Evolutionary conservation across 176 grass and related monocot species (phyloP).

Genomic region (Stipa capillata): DNA sequence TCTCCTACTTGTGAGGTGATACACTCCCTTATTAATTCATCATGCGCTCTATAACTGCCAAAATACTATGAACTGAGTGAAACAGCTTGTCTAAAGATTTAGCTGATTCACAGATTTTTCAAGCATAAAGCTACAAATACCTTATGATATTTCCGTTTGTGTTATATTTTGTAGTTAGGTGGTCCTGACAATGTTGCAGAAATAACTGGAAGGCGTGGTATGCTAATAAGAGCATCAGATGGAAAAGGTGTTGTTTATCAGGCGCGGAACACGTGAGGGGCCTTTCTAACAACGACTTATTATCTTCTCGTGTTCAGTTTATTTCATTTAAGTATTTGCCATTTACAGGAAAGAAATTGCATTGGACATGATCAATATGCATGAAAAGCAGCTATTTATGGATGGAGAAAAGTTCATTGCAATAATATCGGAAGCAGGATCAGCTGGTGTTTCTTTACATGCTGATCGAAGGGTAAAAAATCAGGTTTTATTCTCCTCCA

Average conservation of each 20-base stretch:
- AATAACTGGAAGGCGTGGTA: slow-evolving; percentile 87
- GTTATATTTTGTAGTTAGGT: slow-evolving; percentile 55
- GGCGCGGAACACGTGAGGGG: slow-evolving; percentile 59
- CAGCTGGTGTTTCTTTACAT: slow-evolving; percentile 86
- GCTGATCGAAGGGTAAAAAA: slow-evolving; percentile 75
- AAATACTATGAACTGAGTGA: not conserved
- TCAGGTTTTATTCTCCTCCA: slow-evolving; percentile 44
- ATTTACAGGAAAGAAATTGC: slow-evolving; percentile 73
- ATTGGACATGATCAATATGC: slow-evolving; percentile 96
- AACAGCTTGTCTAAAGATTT: not conserved
- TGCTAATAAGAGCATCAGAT: slow-evolving; percentile 71
- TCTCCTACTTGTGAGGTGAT: not conserved
- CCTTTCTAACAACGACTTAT: not conserved
- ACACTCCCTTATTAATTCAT: not conserved
- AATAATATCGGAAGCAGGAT: slow-evolving; percentile 97
- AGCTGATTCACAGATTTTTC: slow-evolving; percentile 24
- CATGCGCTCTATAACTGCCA: not conserved
- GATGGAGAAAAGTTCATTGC: slow-evolving; percentile 77
- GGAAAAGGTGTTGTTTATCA: slow-evolving; percentile 93
- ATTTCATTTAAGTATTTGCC: not conserved
- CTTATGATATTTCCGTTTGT: not conserved
- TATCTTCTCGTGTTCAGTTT: slow-evolving; percentile 7
- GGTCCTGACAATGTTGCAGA: slow-evolving; percentile 94
- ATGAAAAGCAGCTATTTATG: slow-evolving; percentile 93
- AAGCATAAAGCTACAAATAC: not conserved